phyloP scores from a whole-genome alignment of 2,329 filamentous ascomycete species.

The Stachybotrys chlorohalonatus region DNA sequence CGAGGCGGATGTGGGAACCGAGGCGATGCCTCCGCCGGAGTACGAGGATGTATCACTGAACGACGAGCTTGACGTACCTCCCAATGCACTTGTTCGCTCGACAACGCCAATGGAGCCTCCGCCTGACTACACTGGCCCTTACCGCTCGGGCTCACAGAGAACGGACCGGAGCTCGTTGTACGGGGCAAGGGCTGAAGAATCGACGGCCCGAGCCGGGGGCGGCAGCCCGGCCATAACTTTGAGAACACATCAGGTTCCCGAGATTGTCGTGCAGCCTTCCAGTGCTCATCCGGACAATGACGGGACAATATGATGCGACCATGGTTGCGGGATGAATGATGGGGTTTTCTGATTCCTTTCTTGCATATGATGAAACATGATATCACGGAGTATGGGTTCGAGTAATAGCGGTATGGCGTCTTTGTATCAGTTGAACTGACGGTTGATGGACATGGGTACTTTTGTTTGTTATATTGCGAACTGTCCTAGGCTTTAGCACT shows the following conservation, averaged over 20 bases:
- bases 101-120: conserved; percentile 40
- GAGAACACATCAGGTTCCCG: conserved; percentile 38
- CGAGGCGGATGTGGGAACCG: conserved; percentile 40
- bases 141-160: conserved; percentile 15
- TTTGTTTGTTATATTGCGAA: too few relatives aligned
- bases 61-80: conserved; percentile 20
- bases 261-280: conserved; percentile 51
- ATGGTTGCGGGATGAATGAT: background rate
- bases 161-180: conserved; percentile 8
- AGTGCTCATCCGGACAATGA: conserved; percentile 16
- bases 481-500: too few relatives aligned
- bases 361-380: background rate
- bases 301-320: background rate
- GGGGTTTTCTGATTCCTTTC: background rate
- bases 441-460: background rate
- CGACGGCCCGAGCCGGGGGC: conserved; percentile 22
- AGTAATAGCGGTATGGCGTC: conserved; percentile 4
- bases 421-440: background rate
- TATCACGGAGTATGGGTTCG: conserved; percentile 15
- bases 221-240: conserved; percentile 41
- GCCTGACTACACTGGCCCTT: conserved; percentile 39
- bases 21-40: conserved; percentile 41
- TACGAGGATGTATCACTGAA: conserved; percentile 42
- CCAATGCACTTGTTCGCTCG: conserved; percentile 23
- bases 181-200: background rate